Conservation (phyloP, 2,329 filamentous ascomycete species). For the Drechslerella dactyloides region DNA sequence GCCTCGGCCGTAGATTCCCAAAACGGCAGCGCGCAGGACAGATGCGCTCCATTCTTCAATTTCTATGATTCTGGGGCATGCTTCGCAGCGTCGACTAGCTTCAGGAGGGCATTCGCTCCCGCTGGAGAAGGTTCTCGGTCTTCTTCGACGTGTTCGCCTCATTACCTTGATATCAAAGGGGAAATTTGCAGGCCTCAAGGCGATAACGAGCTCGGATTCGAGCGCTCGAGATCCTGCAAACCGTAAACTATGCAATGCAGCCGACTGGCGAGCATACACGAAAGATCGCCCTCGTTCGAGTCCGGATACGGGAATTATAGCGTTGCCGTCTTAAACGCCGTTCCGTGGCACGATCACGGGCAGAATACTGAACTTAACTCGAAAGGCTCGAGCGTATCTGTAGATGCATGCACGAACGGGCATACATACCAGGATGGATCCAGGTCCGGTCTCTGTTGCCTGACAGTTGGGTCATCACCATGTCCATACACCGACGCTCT, state of each 20-base stretch:
- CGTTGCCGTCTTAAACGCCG: not conserved
- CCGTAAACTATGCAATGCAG: conserved; percentile 9
- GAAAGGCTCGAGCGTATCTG: not conserved
- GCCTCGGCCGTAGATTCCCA: conserved; percentile 45
- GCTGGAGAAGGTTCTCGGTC: conserved; percentile 28
- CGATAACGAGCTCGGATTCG: not conserved
- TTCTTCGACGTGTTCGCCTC: not conserved
- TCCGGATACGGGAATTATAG: not conserved
- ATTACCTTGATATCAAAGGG: not conserved
- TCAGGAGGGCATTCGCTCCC: conserved; percentile 21
- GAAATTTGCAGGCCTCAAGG: not conserved
- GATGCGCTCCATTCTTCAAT: conserved; percentile 19
- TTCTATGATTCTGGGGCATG: conserved; percentile 10
- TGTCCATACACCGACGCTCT: too few relatives aligned
- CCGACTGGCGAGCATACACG: not conserved
- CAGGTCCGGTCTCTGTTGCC: conserved; percentile 3
- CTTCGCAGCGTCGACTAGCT: not conserved
- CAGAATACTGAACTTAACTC: not conserved
- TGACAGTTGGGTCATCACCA: not conserved
- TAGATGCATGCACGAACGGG: conserved; percentile 2
- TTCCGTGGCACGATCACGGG: not conserved
- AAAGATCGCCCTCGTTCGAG: conserved; percentile 8
- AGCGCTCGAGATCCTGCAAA: too few relatives aligned
- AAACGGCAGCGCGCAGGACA: conserved; percentile 34
- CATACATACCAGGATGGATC: conserved; percentile 1